Evolutionary conservation across 768 basidiomycete genomes (phyloP).

Genomic region (Calocybe gangraenosa): DNA sequence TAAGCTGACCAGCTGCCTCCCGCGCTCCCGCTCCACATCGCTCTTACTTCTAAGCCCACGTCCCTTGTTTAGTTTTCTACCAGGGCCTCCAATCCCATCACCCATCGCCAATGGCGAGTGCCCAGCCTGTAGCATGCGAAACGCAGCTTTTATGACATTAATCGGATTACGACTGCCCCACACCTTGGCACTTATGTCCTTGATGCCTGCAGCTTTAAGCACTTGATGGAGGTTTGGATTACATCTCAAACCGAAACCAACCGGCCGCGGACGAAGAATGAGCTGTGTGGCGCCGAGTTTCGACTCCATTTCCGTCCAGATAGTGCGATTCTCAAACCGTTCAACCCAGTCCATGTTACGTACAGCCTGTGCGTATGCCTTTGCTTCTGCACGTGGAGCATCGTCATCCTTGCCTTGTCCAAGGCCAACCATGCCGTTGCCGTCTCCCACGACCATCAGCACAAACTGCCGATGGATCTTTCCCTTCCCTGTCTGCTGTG

Average conservation of each 20-base stretch:
- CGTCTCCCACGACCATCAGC: conserved; percentile 77
- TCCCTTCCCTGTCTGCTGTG: conserved; percentile 92
- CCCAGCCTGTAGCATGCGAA: conserved; percentile 83
- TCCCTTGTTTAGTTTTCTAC: conserved; percentile 70
- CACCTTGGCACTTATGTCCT: conserved; percentile 92
- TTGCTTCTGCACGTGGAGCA: conserved; percentile 42
- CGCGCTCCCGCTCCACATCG: conserved; percentile 79
- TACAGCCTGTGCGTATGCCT: conserved; percentile 67
- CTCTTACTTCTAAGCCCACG: conserved; percentile 61
- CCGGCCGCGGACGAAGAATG: conserved; percentile 74
- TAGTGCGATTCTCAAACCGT: conserved; percentile 91
- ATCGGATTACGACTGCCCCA: conserved; percentile 88
- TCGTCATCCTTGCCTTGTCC: conserved; percentile 79
- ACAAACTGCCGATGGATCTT: conserved; percentile 64
- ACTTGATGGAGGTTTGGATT: conserved; percentile 88
- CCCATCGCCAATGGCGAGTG: conserved; percentile 80
- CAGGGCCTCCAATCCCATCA: conserved; percentile 72
- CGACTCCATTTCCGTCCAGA: conserved; percentile 83
- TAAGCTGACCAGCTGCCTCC: conserved; percentile 69
- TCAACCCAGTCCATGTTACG: conserved; percentile 90
- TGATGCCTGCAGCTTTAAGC: conserved; percentile 90
- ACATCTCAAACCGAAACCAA: conserved; percentile 90
- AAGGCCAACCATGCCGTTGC: conserved; percentile 76
- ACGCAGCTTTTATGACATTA: conserved; percentile 81
- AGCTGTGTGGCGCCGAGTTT: conserved; percentile 86